phyloP scores from a whole-genome alignment of 1,139 yeast genomes.

The Sugiyamaella castrensis region DNA sequence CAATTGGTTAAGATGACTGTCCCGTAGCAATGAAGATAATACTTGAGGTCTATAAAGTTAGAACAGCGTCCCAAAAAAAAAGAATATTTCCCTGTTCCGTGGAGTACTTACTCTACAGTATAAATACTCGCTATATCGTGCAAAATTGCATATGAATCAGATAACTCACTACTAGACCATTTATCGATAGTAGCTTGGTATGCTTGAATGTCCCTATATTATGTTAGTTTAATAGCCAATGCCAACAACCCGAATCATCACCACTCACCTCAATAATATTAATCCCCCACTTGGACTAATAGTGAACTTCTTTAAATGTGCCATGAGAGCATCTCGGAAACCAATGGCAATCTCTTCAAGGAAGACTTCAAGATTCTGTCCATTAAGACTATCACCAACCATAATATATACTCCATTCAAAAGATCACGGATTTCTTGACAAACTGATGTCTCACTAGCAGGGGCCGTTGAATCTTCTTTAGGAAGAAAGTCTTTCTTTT shows the following conservation, averaged over 20 bases:
- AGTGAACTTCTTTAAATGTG: conserved; percentile 71
- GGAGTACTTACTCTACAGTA: conserved; percentile 54
- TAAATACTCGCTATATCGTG: conserved; percentile 83
- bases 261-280: conserved; percentile 53
- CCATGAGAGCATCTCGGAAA: conserved; percentile 58
- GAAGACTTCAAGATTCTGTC: conserved; percentile 52
- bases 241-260: not conserved
- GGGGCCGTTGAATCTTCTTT: conserved; percentile 41
- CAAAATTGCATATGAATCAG: conserved; percentile 67
- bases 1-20: conserved; percentile 71
- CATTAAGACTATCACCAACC: conserved; percentile 44
- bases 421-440: conserved; percentile 59
- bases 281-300: conserved; percentile 83
- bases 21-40: conserved; percentile 73
- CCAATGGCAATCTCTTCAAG: conserved; percentile 59
- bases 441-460: conserved; percentile 50
- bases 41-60: conserved; percentile 47
- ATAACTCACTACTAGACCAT: conserved; percentile 63
- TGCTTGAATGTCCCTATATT: conserved; percentile 61
- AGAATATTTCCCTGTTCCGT: not conserved
- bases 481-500: conserved; percentile 57
- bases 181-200: conserved; percentile 70
- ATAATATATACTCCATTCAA: conserved; percentile 42
- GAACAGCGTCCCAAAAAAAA: not conserved
- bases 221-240: conserved; percentile 4